Conservation (phyloP, 176 grass and related monocot species). For the Ampelocalamus luodianensis region DNA sequence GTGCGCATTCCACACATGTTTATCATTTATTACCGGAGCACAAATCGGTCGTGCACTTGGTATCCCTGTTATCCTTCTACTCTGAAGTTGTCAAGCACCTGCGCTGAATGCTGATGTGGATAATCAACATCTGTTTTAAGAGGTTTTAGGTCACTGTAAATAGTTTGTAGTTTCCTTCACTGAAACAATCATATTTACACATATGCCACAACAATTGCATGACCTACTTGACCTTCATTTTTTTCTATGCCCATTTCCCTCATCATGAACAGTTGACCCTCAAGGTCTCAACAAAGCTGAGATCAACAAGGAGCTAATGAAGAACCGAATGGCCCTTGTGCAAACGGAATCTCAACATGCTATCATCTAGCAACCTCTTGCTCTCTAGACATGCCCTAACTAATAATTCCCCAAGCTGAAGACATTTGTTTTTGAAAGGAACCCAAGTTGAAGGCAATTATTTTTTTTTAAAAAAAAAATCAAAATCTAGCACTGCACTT, state of each 20-base stretch:
- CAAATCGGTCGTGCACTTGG: too few relatives aligned
- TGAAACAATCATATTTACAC: not conserved
- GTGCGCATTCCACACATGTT: too few relatives aligned
- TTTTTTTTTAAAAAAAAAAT: not conserved
- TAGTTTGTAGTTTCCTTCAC: not conserved
- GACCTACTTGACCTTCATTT: not conserved
- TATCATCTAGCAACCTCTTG: not conserved
- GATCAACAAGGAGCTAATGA: not conserved
- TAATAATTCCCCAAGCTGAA: not conserved
- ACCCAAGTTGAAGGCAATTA: not conserved
- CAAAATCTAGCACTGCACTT: not conserved
- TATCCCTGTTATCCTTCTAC: too few relatives aligned
- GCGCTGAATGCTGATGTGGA: too few relatives aligned
- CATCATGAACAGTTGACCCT: constrained; percentile 13
- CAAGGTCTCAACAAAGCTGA: not conserved
- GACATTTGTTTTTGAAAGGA: not conserved
- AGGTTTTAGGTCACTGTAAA: not conserved
- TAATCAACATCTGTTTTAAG: not conserved
- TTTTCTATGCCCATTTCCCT: not conserved
- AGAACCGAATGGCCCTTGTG: not conserved
- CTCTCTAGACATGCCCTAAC: not conserved
- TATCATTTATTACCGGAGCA: too few relatives aligned
- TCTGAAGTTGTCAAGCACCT: too few relatives aligned
- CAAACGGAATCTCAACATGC: not conserved
- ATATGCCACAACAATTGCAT: not conserved